Base-by-base conservation (phyloP, 176 grass and related monocot species). In the Oropetium thomaeum region DNA sequence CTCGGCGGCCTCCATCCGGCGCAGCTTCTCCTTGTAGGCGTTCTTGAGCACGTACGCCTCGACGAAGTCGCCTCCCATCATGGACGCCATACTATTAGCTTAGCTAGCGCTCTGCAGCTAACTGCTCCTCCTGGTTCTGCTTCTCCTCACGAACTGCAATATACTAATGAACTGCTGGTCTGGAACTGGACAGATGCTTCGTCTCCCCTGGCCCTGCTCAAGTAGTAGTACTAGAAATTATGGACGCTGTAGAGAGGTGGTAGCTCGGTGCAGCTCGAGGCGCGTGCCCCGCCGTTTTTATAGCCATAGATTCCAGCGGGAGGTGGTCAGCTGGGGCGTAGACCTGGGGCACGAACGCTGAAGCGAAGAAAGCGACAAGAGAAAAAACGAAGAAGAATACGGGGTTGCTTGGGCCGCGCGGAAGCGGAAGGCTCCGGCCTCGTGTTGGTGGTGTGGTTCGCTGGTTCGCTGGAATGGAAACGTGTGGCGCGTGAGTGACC, bases 71-170 rank as follows among this genome's bases (percentile, higher is more conserved):
- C 82, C 87, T 40, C 82, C 87, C 82, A 89, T 74, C 67, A 87
- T 82, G n/a, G 87, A 67, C 71, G 87, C 87, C 87, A 89, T 89
- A 5, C n/a, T n/a, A n/a, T n/a, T n/a, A n/a, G n/a, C n/a, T n/a
- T n/a, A n/a, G 16, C 45, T 49, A 16, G 44, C 44, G 27, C 75
- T 0, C 13, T n/a, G n/a, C n/a, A n/a, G n/a, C n/a, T n/a, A n/a
- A n/a, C n/a, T n/a, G n/a, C n/a, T n/a, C n/a, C n/a, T n/a, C n/a
- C 25, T 42, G 13, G 6, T 39, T 17, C 10, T 30, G 8, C 2
- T 5, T 4, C 6, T 27, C 4, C 12, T 19, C 35, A 11, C 23
- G 14, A 37, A 51, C 7, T 42, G 7, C n/a, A n/a, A 8, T 10
- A n/a, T n/a, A n/a, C n/a, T n/a, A n/a, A n/a, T n/a, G n/a, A n/a